A percentile compares a stretch with the other conserved stretches of the same genome.
These are phyloP conservation scores for Backusella luteola DNA, from an alignment of 192 early-diverging fungal genomes.

Conservation along the genomic window DNA sequence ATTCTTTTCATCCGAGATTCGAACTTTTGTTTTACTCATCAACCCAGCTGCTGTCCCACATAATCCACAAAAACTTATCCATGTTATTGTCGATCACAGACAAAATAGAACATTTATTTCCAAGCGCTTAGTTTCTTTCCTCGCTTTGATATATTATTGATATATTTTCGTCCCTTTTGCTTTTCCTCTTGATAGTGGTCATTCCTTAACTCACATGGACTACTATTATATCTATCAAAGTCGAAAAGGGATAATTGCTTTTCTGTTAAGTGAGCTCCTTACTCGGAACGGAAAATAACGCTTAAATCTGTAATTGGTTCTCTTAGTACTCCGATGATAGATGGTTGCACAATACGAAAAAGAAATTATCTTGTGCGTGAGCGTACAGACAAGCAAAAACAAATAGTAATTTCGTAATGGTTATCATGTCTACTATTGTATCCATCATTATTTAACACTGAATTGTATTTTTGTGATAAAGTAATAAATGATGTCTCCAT, in stretches of 20 bases:
- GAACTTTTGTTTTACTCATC: not conserved
- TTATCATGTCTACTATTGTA: not conserved
- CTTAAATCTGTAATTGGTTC: conserved; percentile 4
- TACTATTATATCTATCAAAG: not conserved
- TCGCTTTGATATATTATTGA: not conserved
- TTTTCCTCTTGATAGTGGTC: not conserved
- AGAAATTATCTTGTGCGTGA: not conserved
- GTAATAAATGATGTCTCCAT: not conserved
- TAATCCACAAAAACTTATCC: not conserved
- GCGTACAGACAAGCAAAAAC: not conserved
- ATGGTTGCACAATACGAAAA: not conserved
- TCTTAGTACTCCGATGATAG: not conserved
- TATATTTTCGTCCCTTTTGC: not conserved
- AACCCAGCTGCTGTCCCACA: not conserved
- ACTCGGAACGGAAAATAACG: conserved; percentile 4
- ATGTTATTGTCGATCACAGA: not conserved
- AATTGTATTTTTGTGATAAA: not conserved
- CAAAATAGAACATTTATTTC: not conserved
- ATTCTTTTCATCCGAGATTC: not conserved
- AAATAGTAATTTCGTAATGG: not conserved
- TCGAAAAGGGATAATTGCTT: not conserved
- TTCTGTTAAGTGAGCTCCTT: not conserved
- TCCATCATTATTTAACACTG: not conserved
- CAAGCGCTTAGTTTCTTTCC: not conserved
- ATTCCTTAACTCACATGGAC: not conserved